Evolutionary conservation across 805 yeast genomes (phyloP).

Genomic region (Scheffersomyces lignosus): DNA sequence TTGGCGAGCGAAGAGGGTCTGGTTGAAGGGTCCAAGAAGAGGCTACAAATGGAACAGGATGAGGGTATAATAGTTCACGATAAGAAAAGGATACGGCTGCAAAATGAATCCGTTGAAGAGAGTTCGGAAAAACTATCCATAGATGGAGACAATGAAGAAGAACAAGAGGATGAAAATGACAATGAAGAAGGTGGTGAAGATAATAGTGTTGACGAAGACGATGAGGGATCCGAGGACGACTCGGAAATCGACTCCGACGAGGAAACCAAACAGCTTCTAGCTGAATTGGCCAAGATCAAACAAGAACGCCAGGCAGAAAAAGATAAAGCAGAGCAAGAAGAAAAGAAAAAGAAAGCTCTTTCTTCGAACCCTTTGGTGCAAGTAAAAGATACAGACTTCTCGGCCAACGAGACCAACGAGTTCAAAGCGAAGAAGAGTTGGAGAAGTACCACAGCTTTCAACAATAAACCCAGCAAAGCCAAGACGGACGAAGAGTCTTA

Average conservation of each 20-base stretch:
- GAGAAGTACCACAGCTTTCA: slow-evolving; percentile 30
- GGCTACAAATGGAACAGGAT: not conserved
- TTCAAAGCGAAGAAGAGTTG: slow-evolving; percentile 25
- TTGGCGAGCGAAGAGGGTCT: slow-evolving; percentile 10
- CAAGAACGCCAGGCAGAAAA: slow-evolving; percentile 11
- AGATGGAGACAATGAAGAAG: slow-evolving; percentile 1
- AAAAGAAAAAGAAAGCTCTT: slow-evolving; percentile 7
- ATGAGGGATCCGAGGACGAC: slow-evolving; percentile 7
- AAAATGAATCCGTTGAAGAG: slow-evolving; percentile 2
- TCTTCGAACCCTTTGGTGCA: slow-evolving; percentile 10
- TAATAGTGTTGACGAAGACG: slow-evolving; percentile 8
- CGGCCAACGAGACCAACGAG: slow-evolving; percentile 1
- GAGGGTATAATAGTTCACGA: too few relatives aligned
- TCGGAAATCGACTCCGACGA: slow-evolving; percentile 10
- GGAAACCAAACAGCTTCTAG: slow-evolving; percentile 19
- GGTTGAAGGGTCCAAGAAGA: not conserved
- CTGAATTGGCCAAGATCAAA: slow-evolving; percentile 19
- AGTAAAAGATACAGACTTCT: not conserved
- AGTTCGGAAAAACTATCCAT: not conserved
- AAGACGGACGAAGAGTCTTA: slow-evolving; percentile 11
- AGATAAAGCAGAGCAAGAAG: slow-evolving; percentile 6
- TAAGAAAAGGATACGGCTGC: too few relatives aligned
- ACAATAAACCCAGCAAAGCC: slow-evolving; percentile 8
- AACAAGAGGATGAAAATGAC: not conserved
- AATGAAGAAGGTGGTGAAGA: slow-evolving; percentile 2